Percentiles rank a stretch among this genome's conserved stretches.
phyloP scores from a whole-genome alignment of 108 stramenopile species.

The Discostella pseudostelligera region DNA sequence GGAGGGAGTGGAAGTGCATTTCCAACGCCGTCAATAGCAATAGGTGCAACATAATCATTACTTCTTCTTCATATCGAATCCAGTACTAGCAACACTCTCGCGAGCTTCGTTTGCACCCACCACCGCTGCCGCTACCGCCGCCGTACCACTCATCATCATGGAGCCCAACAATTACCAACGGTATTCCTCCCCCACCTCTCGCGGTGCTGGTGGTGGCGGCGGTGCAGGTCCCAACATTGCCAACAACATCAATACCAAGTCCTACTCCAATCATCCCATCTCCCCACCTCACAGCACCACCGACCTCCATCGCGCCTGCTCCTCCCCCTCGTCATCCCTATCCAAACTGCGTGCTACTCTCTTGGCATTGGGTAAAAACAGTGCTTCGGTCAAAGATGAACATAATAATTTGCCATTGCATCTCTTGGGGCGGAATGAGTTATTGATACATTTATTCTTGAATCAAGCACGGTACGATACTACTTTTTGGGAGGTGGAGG shows the following conservation, averaged over 20 bases:
- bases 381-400: constrained; percentile 27
- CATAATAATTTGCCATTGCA: constrained; percentile 36
- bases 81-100: too few relatives aligned
- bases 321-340: constrained; percentile 45
- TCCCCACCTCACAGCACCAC: constrained; percentile 17
- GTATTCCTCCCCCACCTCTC: constrained; percentile 1
- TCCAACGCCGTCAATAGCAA: too few relatives aligned
- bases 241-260: background rate
- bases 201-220: background rate
- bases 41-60: too few relatives aligned
- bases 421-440: constrained; percentile 35
- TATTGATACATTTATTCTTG: constrained; percentile 45
- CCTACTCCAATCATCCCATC: constrained; percentile 2
- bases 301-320: constrained; percentile 44
- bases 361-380: constrained; percentile 29
- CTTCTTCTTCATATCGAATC: too few relatives aligned
- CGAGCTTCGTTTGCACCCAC: too few relatives aligned
- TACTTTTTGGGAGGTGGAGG: background rate
- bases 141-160: background rate
- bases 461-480: constrained; percentile 41
- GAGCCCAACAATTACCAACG: background rate
- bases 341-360: constrained; percentile 53
- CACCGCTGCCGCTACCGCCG: too few relatives aligned
- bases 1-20: too few relatives aligned
- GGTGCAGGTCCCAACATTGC: too few relatives aligned